A percentile compares a stretch with the other conserved stretches of the same genome.
Conservation (phyloP, 306 rosid species). For the Rosa rugosa region DNA sequence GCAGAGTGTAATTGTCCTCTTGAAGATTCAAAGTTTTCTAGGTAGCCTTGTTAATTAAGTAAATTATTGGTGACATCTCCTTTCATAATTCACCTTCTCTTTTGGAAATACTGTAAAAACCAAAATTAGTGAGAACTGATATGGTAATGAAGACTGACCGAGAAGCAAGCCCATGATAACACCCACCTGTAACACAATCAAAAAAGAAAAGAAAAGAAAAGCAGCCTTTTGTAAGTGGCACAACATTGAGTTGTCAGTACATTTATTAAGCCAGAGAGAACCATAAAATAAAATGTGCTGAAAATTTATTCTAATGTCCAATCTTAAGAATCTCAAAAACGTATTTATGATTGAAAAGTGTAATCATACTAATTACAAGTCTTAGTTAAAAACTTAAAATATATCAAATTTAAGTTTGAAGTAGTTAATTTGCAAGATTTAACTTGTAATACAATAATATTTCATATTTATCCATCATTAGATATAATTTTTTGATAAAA, state of each 20-base stretch:
- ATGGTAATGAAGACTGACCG: not conserved
- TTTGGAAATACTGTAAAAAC: not conserved
- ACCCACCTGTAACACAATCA: not conserved
- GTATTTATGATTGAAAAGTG: too few relatives aligned
- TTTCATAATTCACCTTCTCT: not conserved
- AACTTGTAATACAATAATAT: too few relatives aligned
- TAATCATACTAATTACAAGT: too few relatives aligned
- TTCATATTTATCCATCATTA: too few relatives aligned
- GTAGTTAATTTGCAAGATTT: too few relatives aligned
- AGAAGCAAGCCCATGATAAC: not conserved
- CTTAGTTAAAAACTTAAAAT: too few relatives aligned
- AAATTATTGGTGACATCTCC: conserved; percentile 4
- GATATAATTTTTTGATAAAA: too few relatives aligned
- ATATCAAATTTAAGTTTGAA: not conserved
- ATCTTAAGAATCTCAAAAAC: not conserved
- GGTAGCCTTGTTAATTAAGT: not conserved
- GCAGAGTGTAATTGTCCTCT: conserved; percentile 10
- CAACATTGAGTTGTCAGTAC: not conserved
- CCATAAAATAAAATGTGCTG: not conserved
- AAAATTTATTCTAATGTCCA: not conserved
- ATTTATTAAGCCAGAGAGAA: not conserved
- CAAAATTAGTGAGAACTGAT: not conserved
- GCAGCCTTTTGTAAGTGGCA: conserved; percentile 1
- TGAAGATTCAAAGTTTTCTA: conserved; percentile 24
- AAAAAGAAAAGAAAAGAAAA: not conserved